Conservation (phyloP, 192 early-diverging fungal species). For the Chytriomyces sp. region DNA sequence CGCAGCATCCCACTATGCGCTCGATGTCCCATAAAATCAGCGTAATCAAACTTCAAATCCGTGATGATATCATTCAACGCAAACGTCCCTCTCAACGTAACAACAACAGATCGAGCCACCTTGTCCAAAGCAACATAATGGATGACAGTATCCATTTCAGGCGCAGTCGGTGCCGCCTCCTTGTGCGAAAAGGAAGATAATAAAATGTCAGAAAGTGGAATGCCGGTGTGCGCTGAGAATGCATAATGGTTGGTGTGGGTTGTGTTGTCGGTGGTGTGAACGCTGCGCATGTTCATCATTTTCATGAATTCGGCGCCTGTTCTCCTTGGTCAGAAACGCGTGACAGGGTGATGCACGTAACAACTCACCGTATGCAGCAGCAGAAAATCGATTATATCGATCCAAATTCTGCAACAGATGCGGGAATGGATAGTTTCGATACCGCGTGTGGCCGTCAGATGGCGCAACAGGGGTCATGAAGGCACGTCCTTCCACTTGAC, state of each 20-base stretch:
- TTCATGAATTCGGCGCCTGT: slow-evolving; percentile 40
- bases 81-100: slow-evolving; percentile 56
- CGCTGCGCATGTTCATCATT: slow-evolving; percentile 41
- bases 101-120: slow-evolving; percentile 46
- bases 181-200: slow-evolving; percentile 40
- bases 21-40: slow-evolving; percentile 38
- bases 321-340: too few species aligned
- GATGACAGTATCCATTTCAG: slow-evolving; percentile 44
- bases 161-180: slow-evolving; percentile 7
- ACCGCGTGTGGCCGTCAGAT: not conserved
- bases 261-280: slow-evolving; percentile 39
- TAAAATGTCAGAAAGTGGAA: slow-evolving; percentile 58
- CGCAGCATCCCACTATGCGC: slow-evolving; percentile 88
- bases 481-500: not conserved
- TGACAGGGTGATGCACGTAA: not conserved
- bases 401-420: slow-evolving; percentile 43
- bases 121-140: slow-evolving; percentile 58
- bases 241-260: slow-evolving; percentile 58
- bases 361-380: slow-evolving; percentile 51
- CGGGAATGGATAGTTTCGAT: slow-evolving; percentile 41
- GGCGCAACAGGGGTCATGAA: not conserved
- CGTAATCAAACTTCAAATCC: slow-evolving; percentile 50
- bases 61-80: slow-evolving; percentile 56
- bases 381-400: slow-evolving; percentile 55
- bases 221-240: slow-evolving; percentile 55